Conservation (phyloP, 202 grass and related monocot genomes). For the Zizania palustris region DNA sequence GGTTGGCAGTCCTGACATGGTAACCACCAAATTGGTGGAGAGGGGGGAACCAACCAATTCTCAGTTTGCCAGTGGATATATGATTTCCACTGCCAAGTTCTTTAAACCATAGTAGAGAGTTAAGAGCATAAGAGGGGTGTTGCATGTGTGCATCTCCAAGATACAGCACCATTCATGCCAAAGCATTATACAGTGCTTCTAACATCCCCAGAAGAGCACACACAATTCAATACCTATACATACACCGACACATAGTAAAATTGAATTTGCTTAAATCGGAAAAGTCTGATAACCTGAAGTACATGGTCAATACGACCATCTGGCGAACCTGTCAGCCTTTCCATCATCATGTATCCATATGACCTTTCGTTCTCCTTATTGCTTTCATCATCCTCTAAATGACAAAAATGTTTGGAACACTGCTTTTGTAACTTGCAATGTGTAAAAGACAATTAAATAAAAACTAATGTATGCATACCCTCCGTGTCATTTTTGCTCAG, state of each 20-base stretch:
- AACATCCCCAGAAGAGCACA: neutral
- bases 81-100: neutral
- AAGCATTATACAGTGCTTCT: neutral
- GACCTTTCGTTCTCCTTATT: slow-evolving; percentile 62
- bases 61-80: neutral
- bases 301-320: slow-evolving; percentile 90
- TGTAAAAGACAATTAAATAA: slow-evolving; percentile 8
- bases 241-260: slow-evolving; percentile 11
- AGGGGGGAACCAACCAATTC: neutral
- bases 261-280: slow-evolving; percentile 9
- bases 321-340: slow-evolving; percentile 77
- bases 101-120: neutral
- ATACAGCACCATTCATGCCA: neutral
- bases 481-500: slow-evolving; percentile 66
- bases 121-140: neutral
- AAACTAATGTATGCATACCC: slow-evolving; percentile 49
- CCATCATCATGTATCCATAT: slow-evolving; percentile 95
- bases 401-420: slow-evolving; percentile 9
- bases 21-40: neutral
- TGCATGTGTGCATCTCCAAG: neutral
- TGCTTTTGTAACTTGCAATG: slow-evolving; percentile 15
- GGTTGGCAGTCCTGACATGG: neutral
- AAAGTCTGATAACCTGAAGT: slow-evolving; percentile 77
- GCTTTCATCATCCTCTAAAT: slow-evolving; percentile 50
- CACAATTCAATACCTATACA: slow-evolving; percentile 14